Evolutionary conservation across 2,329 filamentous ascomycete species (phyloP).

Genomic region (Cordyceps javanica): DNA sequence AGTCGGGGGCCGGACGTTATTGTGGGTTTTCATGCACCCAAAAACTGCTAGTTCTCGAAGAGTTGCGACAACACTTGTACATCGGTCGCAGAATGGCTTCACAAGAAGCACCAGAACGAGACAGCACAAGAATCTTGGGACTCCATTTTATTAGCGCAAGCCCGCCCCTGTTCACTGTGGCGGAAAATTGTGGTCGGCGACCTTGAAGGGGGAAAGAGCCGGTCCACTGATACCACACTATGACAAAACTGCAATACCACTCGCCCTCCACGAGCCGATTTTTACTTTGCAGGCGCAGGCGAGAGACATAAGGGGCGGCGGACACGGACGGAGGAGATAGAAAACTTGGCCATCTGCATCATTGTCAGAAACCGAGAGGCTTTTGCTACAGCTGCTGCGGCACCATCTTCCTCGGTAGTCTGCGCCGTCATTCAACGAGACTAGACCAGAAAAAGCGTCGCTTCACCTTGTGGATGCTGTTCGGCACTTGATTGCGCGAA

Average conservation of each 20-base stretch:
- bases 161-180: neutral
- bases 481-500: neutral
- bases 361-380: neutral
- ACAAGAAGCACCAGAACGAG: neutral
- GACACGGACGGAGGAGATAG: neutral
- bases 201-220: neutral
- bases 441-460: neutral
- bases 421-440: neutral
- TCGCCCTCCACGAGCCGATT: too few relatives aligned
- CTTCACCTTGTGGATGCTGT: neutral
- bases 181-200: neutral
- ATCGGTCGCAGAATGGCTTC: neutral
- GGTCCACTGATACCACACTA: slow-evolving; percentile 3
- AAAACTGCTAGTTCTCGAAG: too few relatives aligned
- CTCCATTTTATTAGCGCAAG: neutral
- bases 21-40: too few relatives aligned
- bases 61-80: neutral
- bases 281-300: too few relatives aligned
- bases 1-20: neutral
- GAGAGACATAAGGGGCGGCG: too few relatives aligned
- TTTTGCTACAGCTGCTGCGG: neutral
- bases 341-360: neutral
- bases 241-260: too few relatives aligned
- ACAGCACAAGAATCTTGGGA: too few relatives aligned
- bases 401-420: too few relatives aligned